Evolutionary conservation across 768 basidiomycete species (phyloP).

Genomic region (Tulasnella sp.): DNA sequence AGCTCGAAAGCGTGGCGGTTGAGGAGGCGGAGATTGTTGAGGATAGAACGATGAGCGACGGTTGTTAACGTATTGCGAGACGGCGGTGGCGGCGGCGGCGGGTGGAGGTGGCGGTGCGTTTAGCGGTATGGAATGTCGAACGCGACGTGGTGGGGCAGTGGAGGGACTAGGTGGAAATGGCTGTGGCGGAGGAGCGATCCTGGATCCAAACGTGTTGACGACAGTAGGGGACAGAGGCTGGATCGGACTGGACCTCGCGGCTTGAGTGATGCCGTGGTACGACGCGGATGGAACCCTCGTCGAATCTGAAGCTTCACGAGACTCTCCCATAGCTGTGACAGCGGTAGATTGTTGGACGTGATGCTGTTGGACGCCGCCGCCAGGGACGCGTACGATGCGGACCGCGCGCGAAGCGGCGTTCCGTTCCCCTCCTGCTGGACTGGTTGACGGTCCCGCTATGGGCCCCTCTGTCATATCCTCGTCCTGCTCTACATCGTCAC

Average conservation of each 20-base stretch:
- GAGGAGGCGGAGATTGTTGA: slow-evolving; percentile 3
- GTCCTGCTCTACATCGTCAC: not conserved
- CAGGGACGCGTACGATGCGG: slow-evolving; percentile 63
- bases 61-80: not conserved
- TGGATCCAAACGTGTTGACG: not conserved
- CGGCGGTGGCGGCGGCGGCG: slow-evolving; percentile 30
- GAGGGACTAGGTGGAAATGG: slow-evolving; percentile 27
- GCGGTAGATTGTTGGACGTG: slow-evolving; percentile 23
- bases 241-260: slow-evolving; percentile 24
- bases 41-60: slow-evolving; percentile 2
- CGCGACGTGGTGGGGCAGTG: slow-evolving; percentile 24
- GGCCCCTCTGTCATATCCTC: not conserved
- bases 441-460: slow-evolving; percentile 19
- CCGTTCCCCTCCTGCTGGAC: slow-evolving; percentile 42
- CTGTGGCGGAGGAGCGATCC: slow-evolving; percentile 21
- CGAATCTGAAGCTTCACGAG: slow-evolving; percentile 23
- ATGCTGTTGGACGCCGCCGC: slow-evolving; percentile 32
- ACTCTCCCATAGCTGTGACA: not conserved
- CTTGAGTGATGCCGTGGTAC: slow-evolving; percentile 1
- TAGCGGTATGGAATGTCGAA: slow-evolving; percentile 36
- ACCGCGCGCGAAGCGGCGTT: slow-evolving; percentile 72
- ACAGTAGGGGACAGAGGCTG: slow-evolving; percentile 27
- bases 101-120: slow-evolving; percentile 23
- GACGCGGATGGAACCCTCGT: slow-evolving; percentile 26
- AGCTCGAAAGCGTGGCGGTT: slow-evolving; percentile 50